phyloP scores from a whole-genome alignment of 257 asterid genomes.

The Handroanthus guayacan region DNA sequence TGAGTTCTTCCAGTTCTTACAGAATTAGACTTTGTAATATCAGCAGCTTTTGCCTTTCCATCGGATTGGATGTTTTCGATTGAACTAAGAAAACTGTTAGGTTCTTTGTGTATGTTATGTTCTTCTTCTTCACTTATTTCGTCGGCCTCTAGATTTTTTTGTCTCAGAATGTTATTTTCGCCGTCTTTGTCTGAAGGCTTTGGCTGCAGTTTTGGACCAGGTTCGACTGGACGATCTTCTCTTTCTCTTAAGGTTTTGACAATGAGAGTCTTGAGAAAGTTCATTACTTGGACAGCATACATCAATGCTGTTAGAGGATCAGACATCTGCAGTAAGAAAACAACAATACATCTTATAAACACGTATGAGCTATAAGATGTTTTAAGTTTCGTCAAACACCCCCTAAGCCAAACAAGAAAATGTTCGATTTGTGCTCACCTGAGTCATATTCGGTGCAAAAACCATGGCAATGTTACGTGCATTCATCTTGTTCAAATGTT shows the following conservation, averaged over 20 bases:
- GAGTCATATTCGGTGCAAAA: slow-evolving; percentile 95
- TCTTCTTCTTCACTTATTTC: slow-evolving; percentile 39
- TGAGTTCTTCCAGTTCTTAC: slow-evolving; percentile 37
- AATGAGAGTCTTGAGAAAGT: slow-evolving; percentile 69
- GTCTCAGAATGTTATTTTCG: slow-evolving; percentile 35
- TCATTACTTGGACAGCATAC: slow-evolving; percentile 81
- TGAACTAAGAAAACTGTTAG: slow-evolving; percentile 42
- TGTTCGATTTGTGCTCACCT: slow-evolving; percentile 49
- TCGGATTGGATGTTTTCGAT: slow-evolving; percentile 44
- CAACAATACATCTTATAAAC: background rate
- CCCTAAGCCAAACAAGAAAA: background rate
- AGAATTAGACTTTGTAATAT: slow-evolving; percentile 17
- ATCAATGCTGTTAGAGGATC: slow-evolving; percentile 80
- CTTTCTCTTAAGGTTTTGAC: slow-evolving; percentile 58
- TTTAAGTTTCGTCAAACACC: no score
- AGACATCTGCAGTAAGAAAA: slow-evolving; percentile 58
- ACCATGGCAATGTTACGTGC: slow-evolving; percentile 92
- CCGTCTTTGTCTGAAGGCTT: slow-evolving; percentile 62
- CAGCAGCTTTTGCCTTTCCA: slow-evolving; percentile 32
- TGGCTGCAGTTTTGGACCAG: slow-evolving; percentile 38
- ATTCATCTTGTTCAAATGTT: slow-evolving; percentile 79
- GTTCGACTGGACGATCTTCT: slow-evolving; percentile 51
- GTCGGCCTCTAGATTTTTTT: slow-evolving; percentile 25
- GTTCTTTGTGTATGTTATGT: slow-evolving; percentile 21
- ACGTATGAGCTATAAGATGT: no score